Conservation (phyloP, 768 basidiomycete genomes). For the Trametes meyenii region DNA sequence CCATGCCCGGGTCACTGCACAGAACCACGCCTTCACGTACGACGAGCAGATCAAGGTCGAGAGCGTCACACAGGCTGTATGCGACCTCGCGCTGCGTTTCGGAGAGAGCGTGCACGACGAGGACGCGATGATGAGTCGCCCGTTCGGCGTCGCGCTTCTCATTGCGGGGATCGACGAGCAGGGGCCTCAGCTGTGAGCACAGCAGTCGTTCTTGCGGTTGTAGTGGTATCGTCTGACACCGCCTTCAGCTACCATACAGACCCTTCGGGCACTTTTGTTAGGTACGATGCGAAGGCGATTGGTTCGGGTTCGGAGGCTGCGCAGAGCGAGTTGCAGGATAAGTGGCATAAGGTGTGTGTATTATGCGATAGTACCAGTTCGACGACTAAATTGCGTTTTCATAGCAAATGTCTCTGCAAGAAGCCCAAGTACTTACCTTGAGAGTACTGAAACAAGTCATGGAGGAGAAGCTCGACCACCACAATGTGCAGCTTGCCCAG, state of each 20-base stretch:
- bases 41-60: constrained; percentile 97
- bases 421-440: constrained; percentile 85
- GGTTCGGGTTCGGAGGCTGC: constrained; percentile 98
- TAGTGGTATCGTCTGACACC: background rate
- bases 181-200: constrained; percentile 89
- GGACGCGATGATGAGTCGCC: constrained; percentile 98
- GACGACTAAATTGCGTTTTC: constrained; percentile 1
- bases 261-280: constrained; percentile 96
- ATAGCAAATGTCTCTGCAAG: constrained; percentile 90
- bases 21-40: constrained; percentile 95
- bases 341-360: constrained; percentile 85
- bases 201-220: background rate
- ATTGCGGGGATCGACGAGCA: constrained; percentile 97
- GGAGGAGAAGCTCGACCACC: constrained; percentile 99
- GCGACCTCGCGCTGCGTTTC: constrained; percentile 94
- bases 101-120: constrained; percentile 99
- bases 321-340: constrained; percentile 95
- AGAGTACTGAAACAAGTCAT: constrained; percentile 97
- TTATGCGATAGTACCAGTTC: background rate
- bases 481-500: constrained; percentile 97
- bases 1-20: constrained; percentile 95
- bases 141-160: constrained; percentile 95
- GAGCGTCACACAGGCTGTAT: constrained; percentile 97
- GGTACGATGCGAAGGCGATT: constrained; percentile 98
- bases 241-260: constrained; percentile 88